phyloP scores from a whole-genome alignment of 139 green algal genomes.

The Yamagishiella unicocca region DNA sequence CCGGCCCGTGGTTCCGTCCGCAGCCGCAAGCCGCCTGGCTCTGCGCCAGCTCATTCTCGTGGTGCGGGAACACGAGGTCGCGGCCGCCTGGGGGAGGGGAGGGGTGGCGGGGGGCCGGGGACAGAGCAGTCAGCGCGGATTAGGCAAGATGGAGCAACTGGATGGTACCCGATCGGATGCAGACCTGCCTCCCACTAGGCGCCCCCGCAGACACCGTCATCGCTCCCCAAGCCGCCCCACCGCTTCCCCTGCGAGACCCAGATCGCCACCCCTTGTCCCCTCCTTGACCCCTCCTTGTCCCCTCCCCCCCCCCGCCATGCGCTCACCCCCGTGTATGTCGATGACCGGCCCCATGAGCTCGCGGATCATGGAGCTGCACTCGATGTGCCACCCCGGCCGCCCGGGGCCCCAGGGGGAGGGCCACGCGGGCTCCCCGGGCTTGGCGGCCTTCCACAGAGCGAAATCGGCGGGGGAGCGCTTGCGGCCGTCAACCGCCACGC shows the following conservation, averaged over 20 bases:
- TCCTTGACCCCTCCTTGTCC: not conserved
- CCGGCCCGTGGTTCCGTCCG: conserved; percentile 2
- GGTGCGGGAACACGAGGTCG: conserved; percentile 95
- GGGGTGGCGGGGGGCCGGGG: not conserved
- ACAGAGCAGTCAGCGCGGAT: not conserved
- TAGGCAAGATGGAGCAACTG: not conserved
- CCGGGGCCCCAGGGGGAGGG: conserved; percentile 93
- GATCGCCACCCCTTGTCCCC: not conserved
- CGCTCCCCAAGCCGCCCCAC: not conserved
- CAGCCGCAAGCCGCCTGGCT: conserved; percentile 64
- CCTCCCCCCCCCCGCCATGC: not conserved
- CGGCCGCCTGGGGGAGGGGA: conserved; percentile 52
- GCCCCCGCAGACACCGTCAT: too few species aligned
- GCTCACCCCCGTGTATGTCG: conserved; percentile 92
- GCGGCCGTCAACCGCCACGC: conserved; percentile 88
- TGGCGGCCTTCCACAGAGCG: conserved; percentile 97
- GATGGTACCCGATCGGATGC: too few species aligned
- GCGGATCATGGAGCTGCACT: conserved; percentile 95
- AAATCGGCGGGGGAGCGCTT: conserved; percentile 96
- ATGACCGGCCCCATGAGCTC: conserved; percentile 83
- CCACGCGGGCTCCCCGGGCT: conserved; percentile 94
- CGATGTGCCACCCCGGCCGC: conserved; percentile 96
- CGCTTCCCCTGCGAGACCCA: not conserved
- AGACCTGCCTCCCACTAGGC: not conserved
- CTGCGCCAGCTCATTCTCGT: conserved; percentile 98